Conservation (phyloP, 2,329 filamentous ascomycete genomes). For the Cladosporium sp. region DNA sequence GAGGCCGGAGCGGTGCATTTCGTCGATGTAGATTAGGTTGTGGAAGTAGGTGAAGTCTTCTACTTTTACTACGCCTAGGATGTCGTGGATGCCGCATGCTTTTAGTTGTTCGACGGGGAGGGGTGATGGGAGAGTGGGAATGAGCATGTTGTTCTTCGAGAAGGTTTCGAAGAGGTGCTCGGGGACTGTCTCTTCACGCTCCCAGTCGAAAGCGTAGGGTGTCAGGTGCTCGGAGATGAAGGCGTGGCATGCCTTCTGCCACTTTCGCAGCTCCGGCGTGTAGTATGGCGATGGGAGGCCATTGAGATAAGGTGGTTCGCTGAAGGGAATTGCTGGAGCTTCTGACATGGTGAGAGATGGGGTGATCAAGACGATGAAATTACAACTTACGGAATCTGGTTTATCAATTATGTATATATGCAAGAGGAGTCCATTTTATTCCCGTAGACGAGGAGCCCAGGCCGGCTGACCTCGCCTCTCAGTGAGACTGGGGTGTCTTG, state of each 20-base stretch:
- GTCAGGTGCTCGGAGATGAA: constrained; percentile 62
- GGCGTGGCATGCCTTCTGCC: constrained; percentile 62
- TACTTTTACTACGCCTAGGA: constrained; percentile 61
- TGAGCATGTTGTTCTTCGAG: constrained; percentile 60
- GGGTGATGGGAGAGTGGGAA: constrained; percentile 66
- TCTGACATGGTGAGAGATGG: background rate
- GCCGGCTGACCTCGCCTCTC: too few species aligned
- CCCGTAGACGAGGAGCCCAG: too few species aligned
- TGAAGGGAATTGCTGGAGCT: constrained; percentile 55
- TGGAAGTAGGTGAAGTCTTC: constrained; percentile 73
- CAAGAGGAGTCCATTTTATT: too few species aligned
- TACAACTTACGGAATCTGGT: too few species aligned
- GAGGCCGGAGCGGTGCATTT: constrained; percentile 63
- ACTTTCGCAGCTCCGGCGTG: constrained; percentile 58
- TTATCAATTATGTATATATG: too few species aligned
- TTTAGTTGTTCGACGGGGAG: constrained; percentile 65
- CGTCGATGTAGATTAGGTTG: constrained; percentile 64
- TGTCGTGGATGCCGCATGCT: constrained; percentile 59
- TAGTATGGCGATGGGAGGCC: constrained; percentile 70
- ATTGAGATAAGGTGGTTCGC: constrained; percentile 66
- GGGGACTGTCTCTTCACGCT: constrained; percentile 59
- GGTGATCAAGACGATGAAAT: too few species aligned
- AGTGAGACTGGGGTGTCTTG: too few species aligned
- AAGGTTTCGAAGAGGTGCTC: constrained; percentile 61
- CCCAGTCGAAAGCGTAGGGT: constrained; percentile 64